Percentiles rank a stretch among this genome's conserved stretches.
These are phyloP conservation scores for Aurifilum marmelostoma DNA, from an alignment of 2,329 filamentous ascomycete species.

Conservation along the genomic window DNA sequence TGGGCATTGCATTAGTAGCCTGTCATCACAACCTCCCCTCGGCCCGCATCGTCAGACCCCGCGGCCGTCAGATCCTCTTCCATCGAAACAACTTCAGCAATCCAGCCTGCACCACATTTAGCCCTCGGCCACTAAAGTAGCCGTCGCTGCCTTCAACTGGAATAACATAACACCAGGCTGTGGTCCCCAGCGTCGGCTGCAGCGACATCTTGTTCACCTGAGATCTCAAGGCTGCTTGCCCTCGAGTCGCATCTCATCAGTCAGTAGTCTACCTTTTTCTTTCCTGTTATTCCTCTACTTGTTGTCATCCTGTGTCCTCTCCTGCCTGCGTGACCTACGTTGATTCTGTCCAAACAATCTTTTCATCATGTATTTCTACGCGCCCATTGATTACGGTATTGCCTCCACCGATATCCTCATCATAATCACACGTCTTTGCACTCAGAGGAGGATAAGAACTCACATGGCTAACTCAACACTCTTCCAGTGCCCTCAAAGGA, in stretches of 20 bases:
- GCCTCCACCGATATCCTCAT: too few relatives aligned
- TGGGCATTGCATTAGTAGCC: neutral
- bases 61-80: neutral
- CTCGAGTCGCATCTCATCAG: constrained; percentile 21
- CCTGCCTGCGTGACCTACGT: neutral
- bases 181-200: neutral
- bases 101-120: neutral
- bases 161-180: neutral
- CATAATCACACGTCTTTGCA: neutral
- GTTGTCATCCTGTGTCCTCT: neutral
- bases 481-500: constrained; percentile 21
- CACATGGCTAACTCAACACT: constrained; percentile 2
- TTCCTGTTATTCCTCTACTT: neutral
- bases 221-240: neutral
- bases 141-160: neutral
- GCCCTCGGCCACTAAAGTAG: neutral
- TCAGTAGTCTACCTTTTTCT: constrained; percentile 19
- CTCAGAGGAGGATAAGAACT: neutral
- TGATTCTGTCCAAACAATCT: neutral
- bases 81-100: neutral
- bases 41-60: constrained; percentile 1
- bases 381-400: constrained; percentile 23
- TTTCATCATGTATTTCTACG: constrained; percentile 29
- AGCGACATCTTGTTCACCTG: neutral
- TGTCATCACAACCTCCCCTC: neutral